Evolutionary conservation across 805 yeast species (phyloP).

Genomic region (Candida schatavii): DNA sequence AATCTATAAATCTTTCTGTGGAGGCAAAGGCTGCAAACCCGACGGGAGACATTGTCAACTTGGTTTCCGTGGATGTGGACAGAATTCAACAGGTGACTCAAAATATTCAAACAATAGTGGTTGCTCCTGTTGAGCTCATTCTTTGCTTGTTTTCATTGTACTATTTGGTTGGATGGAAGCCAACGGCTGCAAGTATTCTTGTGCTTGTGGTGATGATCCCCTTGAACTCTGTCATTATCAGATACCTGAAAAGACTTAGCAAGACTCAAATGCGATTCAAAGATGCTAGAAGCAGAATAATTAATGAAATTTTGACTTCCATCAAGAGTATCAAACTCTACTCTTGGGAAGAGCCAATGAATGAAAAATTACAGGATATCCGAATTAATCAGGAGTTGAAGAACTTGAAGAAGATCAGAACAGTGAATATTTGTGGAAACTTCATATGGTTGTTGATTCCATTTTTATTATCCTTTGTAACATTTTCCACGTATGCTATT

Average conservation of each 20-base stretch:
- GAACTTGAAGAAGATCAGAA: conserved; percentile 49
- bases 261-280: conserved; percentile 59
- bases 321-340: conserved; percentile 66
- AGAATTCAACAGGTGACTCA: conserved; percentile 60
- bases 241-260: conserved; percentile 42
- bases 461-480: conserved; percentile 58
- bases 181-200: conserved; percentile 56
- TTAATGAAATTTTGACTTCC: conserved; percentile 57
- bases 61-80: conserved; percentile 72
- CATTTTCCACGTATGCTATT: conserved; percentile 54
- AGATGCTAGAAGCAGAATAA: conserved; percentile 56
- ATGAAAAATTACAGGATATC: conserved; percentile 46
- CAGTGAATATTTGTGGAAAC: conserved; percentile 38
- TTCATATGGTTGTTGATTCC: conserved; percentile 68
- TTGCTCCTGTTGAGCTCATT: conserved; percentile 57
- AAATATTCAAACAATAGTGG: conserved; percentile 51
- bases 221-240: conserved; percentile 44
- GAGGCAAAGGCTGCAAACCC: conserved; percentile 58
- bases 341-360: conserved; percentile 69
- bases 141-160: conserved; percentile 55
- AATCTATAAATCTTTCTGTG: conserved; percentile 65
- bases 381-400: conserved; percentile 59
- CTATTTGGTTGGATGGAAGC: conserved; percentile 49
- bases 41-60: conserved; percentile 78
- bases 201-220: conserved; percentile 59